Evolutionary conservation across 768 basidiomycete genomes (phyloP).

Genomic region (Lyophyllum decastes): DNA sequence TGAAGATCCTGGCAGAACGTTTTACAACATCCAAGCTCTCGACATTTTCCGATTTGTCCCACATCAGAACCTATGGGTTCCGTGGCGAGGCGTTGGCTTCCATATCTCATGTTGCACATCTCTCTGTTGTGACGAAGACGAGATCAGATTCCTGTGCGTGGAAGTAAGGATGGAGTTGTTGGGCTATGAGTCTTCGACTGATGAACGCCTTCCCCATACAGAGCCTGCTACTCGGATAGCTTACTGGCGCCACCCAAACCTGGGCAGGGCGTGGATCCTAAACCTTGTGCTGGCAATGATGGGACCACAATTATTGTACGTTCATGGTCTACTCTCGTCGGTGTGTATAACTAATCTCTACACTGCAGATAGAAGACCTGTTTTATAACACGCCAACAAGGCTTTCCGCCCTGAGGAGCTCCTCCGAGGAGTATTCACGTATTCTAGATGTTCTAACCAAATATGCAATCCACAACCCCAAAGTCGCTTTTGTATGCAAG

Average conservation of each 20-base stretch:
- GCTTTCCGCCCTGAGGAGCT: constrained; percentile 77
- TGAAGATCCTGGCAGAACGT: constrained; percentile 89
- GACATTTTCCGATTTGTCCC: constrained; percentile 81
- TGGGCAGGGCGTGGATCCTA: constrained; percentile 74
- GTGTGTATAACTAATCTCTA: neutral
- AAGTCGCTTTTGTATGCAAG: constrained; percentile 86
- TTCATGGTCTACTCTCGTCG: constrained; percentile 3
- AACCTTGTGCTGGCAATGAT: constrained; percentile 91
- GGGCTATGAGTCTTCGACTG: neutral
- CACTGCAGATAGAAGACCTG: constrained; percentile 82
- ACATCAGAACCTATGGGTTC: constrained; percentile 92
- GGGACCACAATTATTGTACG: constrained; percentile 86
- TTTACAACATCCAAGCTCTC: constrained; percentile 95
- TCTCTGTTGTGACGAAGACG: constrained; percentile 91
- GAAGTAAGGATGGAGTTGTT: constrained; percentile 65
- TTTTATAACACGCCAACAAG: constrained; percentile 94
- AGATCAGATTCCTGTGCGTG: constrained; percentile 82
- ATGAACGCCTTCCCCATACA: constrained; percentile 30
- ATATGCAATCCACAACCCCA: constrained; percentile 93
- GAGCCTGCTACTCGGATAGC: constrained; percentile 84
- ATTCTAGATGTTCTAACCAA: constrained; percentile 91
- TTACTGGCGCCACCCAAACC: constrained; percentile 67
- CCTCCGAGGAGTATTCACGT: constrained; percentile 89
- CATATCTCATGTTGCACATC: constrained; percentile 89
- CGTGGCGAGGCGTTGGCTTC: constrained; percentile 96